Evolutionary conservation across 768 basidiomycete species (phyloP).

Genomic region (Amyloporia xantha): DNA sequence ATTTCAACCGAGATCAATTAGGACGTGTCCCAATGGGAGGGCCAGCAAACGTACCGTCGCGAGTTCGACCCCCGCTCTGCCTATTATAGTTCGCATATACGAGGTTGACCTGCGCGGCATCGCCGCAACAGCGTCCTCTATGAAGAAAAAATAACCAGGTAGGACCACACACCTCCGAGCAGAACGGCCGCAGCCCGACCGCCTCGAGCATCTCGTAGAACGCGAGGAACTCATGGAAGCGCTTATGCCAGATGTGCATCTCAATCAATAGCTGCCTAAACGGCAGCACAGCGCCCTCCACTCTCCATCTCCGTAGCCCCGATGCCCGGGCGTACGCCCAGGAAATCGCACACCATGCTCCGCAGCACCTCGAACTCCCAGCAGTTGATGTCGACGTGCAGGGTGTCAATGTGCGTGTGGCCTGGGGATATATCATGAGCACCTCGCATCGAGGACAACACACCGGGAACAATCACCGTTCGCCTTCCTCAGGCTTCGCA

Average conservation of each 20-base stretch:
- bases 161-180: too few relatives aligned
- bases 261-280: constrained; percentile 70
- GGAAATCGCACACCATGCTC: constrained; percentile 38
- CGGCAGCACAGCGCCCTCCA: constrained; percentile 49
- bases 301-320: constrained; percentile 26
- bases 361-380: constrained; percentile 58
- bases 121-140: too few relatives aligned
- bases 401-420: constrained; percentile 63
- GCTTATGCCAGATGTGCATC: constrained; percentile 40
- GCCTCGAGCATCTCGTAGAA: constrained; percentile 69
- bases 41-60: constrained; percentile 30
- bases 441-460: not conserved
- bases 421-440: too few relatives aligned
- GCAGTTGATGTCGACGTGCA: constrained; percentile 68
- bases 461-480: constrained; percentile 41
- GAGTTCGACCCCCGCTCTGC: constrained; percentile 31
- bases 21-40: too few relatives aligned
- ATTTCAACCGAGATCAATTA: not conserved
- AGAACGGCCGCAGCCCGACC: constrained; percentile 66
- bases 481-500: constrained; percentile 53
- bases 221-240: constrained; percentile 46
- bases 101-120: too few relatives aligned
- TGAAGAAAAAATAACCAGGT: too few relatives aligned
- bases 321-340: constrained; percentile 9
- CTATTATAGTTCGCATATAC: constrained; percentile 38